Evolutionary conservation across 805 yeast species (phyloP).

Genomic region (Brettanomyces anomalus): DNA sequence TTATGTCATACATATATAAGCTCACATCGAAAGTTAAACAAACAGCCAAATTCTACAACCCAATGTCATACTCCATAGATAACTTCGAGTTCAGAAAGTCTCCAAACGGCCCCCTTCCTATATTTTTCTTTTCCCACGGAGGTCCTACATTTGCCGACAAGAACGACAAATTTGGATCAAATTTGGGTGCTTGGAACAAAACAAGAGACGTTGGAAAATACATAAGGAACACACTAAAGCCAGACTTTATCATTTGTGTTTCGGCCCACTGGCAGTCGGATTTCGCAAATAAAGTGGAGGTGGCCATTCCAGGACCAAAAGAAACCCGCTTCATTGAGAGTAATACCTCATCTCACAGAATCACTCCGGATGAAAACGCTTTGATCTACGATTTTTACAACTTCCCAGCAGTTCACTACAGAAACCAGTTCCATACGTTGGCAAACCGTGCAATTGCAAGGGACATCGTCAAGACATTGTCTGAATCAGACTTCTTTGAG

Average conservation of each 20-base stretch:
- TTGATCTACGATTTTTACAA: conserved; percentile 70
- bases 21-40: not conserved
- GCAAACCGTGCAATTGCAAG: conserved; percentile 35
- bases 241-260: conserved; percentile 56
- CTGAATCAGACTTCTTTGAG: conserved; percentile 31
- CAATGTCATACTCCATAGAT: conserved; percentile 1
- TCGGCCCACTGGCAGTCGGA: conserved; percentile 74
- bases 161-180: conserved; percentile 39
- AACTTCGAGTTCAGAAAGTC: conserved; percentile 12
- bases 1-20: conserved; percentile 2
- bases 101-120: conserved; percentile 32
- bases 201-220: conserved; percentile 41
- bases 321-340: conserved; percentile 12
- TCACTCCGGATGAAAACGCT: conserved; percentile 33
- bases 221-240: conserved; percentile 42
- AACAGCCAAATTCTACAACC: not conserved
- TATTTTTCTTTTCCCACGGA: conserved; percentile 71
- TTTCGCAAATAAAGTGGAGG: conserved; percentile 33
- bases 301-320: conserved; percentile 32
- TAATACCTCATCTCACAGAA: conserved; percentile 11
- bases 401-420: conserved; percentile 57
- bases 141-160: conserved; percentile 71
- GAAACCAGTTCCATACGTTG: conserved; percentile 49
- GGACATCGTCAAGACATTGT: conserved; percentile 33
- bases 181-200: conserved; percentile 49